Conservation (phyloP, 345 rosid genomes). For the Clarkia xantiana region DNA sequence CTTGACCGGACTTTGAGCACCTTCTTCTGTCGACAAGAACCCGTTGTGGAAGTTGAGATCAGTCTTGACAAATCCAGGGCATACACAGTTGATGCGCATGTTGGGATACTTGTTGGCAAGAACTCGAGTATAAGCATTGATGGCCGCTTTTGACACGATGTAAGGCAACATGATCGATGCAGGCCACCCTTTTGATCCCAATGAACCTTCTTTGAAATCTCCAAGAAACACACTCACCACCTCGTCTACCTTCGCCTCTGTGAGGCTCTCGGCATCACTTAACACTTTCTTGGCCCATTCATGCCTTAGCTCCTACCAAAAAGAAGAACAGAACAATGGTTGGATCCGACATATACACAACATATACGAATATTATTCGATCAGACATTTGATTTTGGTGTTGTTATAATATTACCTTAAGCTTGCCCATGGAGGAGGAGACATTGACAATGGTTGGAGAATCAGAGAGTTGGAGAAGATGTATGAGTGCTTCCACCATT, state of each 20-base stretch:
- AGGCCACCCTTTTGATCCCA: constrained; percentile 24
- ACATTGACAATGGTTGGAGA: constrained; percentile 36
- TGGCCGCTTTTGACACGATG: constrained; percentile 14
- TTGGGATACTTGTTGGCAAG: constrained; percentile 18
- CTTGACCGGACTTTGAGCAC: constrained; percentile 16
- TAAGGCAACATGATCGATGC: constrained; percentile 16
- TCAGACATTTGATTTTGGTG: neutral
- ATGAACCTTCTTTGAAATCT: constrained; percentile 18
- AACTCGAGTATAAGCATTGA: constrained; percentile 24
- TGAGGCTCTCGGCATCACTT: constrained; percentile 8
- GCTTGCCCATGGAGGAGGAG: constrained; percentile 26
- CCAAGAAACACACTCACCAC: constrained; percentile 10
- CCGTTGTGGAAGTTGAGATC: constrained; percentile 19
- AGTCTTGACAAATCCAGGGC: constrained; percentile 25
- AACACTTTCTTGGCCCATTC: constrained; percentile 10
- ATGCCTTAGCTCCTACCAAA: neutral
- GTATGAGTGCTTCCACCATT: constrained; percentile 32
- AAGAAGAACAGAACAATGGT: neutral
- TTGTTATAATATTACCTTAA: constrained; percentile 16
- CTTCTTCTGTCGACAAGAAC: constrained; percentile 13
- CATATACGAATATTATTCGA: neutral
- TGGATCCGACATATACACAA: no score
- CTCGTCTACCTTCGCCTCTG: constrained; percentile 15
- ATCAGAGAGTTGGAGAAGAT: constrained; percentile 30
- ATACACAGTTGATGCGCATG: constrained; percentile 16